Evolutionary conservation across 2,329 filamentous ascomycete species (phyloP), one percentile per base, ranked within the genome.

Genomic region (Ceratocystis variospora): DNA sequence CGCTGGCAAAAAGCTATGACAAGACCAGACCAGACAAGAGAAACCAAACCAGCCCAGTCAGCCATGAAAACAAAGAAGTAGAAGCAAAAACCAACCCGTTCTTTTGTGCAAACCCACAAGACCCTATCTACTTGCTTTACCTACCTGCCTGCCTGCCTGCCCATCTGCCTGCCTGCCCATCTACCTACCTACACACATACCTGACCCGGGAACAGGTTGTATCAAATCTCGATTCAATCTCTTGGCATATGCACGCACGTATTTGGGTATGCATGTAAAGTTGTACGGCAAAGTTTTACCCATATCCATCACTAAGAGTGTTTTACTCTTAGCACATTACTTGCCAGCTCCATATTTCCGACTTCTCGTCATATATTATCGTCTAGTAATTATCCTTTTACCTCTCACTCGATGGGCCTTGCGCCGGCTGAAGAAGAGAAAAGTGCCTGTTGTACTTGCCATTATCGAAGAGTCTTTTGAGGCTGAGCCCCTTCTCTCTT

Each of bases 151-250:
- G 22, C 1, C 22, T 22, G 22, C 22, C 22, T 22, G 22, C 22
- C n/a, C n/a, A n/a, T n/a, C 33, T 33, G 8, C 31, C 31, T 33
- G 31, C 7, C 33, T 10, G 3, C 33, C 8, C 33, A 37, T 37
- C 33, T 22, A 37, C 7, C 33, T 37, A 37, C 1, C 33, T 10
- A 48, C 45, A 48, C 15, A 19, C 7, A 50, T 8, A 28, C 19
- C 48, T 25, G 19, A 8, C 33, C 33, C 10, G n/a, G 46, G 15
- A 57, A 57, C 28, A 57, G 53, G 53, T 57, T 22, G 53, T 57
- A 57, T 57, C 53, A 57, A 57, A 57, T 57, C 53, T 57, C 53
- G 53, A 57, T 57, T 33, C 53, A 33, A 57, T 57, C 53, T 57
- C 53, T 57, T 57, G 53, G 53, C 53, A 57, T 31, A 57, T 57